Conservation (phyloP, 768 basidiomycete genomes). For the Exsudoporus frostii region DNA sequence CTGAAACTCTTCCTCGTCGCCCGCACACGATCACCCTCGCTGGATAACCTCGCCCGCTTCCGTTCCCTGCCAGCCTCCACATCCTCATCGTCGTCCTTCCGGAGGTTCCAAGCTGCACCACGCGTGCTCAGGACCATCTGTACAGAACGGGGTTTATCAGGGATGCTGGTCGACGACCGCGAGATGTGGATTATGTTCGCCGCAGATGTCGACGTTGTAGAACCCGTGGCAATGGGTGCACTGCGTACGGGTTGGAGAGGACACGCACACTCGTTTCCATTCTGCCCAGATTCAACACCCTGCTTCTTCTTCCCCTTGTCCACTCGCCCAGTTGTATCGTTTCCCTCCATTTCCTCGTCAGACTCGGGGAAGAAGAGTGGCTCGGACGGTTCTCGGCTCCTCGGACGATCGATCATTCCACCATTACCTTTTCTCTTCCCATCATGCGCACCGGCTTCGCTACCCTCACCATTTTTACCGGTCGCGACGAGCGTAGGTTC, state of each 20-base stretch:
- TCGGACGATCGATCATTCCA: conserved; percentile 1
- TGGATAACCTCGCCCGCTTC: conserved; percentile 37
- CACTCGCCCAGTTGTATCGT: neutral
- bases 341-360: conserved; percentile 7
- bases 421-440: neutral
- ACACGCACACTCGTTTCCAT: neutral
- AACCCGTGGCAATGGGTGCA: neutral
- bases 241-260: neutral
- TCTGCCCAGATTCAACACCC: neutral
- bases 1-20: conserved; percentile 38
- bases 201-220: neutral
- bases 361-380: conserved; percentile 29
- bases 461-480: neutral
- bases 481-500: conserved; percentile 20
- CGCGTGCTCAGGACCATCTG: conserved; percentile 52
- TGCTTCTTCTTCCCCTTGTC: conserved; percentile 2
- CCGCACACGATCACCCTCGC: conserved; percentile 3
- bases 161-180: neutral
- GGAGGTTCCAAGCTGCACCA: conserved; percentile 47
- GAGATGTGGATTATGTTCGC: neutral
- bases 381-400: conserved; percentile 14
- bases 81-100: conserved; percentile 11
- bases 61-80: conserved; percentile 22
- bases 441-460: neutral
- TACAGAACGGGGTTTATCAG: conserved; percentile 21